Percentiles rank a stretch among this genome's conserved stretches.
These are phyloP conservation scores for Dactylonectria macrodidyma DNA, from an alignment of 2,329 filamentous ascomycete genomes.

Conservation along the genomic window DNA sequence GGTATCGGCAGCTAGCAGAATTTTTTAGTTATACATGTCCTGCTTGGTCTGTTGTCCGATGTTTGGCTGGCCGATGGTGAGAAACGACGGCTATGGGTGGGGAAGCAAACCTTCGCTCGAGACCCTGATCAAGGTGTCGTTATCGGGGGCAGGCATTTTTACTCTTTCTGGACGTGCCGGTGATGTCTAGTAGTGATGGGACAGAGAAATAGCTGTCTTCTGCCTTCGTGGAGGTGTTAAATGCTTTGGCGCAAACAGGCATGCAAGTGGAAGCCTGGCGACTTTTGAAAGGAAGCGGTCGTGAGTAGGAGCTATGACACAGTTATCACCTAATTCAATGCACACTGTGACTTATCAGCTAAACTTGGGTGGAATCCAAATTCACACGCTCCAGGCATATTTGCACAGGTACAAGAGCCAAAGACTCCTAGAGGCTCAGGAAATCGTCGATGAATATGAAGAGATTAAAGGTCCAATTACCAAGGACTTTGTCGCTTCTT, in stretches of 20 bases:
- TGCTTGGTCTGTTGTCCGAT: conserved; percentile 5
- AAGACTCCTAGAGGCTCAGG: too few relatives aligned
- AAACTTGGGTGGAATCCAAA: background rate
- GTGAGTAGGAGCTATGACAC: conserved; percentile 28
- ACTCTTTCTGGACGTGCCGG: background rate
- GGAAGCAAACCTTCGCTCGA: conserved; percentile 61
- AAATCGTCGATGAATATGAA: too few relatives aligned
- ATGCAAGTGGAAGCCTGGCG: conserved; percentile 14
- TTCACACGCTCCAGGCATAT: background rate
- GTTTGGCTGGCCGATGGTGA: background rate
- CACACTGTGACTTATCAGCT: conserved; percentile 45
- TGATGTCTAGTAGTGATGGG: background rate
- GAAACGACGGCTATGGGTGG: background rate
- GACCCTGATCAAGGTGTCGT: conserved; percentile 61
- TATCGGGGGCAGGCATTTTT: conserved; percentile 55
- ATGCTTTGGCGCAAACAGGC: conserved; percentile 43
- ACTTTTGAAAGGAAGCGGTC: conserved; percentile 31
- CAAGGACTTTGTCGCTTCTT: too few relatives aligned
- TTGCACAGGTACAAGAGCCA: background rate
- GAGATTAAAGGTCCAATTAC: too few relatives aligned
- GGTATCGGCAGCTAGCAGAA: conserved; percentile 73
- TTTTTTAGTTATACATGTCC: conserved; percentile 34
- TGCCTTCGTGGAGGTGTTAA: background rate
- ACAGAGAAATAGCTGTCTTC: background rate
- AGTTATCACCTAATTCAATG: conserved; percentile 41